Base-by-base conservation (phyloP, 345 rosid species). In the Heritiera fomes region DNA sequence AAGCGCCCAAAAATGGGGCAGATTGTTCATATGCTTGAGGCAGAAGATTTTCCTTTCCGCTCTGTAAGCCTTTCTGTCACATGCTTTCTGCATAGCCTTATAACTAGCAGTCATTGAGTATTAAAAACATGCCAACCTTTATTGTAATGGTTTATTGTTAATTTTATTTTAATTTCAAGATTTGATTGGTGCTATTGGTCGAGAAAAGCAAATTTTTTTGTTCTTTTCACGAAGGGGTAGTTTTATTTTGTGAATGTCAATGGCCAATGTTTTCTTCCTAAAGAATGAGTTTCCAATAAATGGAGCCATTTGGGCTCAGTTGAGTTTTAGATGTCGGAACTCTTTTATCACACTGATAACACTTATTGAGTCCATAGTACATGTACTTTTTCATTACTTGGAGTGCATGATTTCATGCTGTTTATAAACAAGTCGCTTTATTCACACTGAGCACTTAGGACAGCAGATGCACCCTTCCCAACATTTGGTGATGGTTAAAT, bases 1-100 rank as follows among this genome's bases (percentile, higher is more conserved):
- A 96, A 93, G 85, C 86, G 99, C 40, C 98, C 98, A 30, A 93
- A 93, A 88, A 96, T 96, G 99, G 97, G 99, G 71, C 99, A 93
- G 82, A 89, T 96, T 61, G 90, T 92, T 82, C 98, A 93, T 82
- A 90, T 96, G 99, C 98, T 96, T n/a, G 99, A 93, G 79, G 93
- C 92, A 9, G 98, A 94, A 15, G 98, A 96, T 69, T 92, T 91
- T 80, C 93, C 93, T 73, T 95, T 90, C 76, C 97, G 98, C 75
- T 28, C 90, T 15, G 99, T 95, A 87, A 83, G 97, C 80, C n/a
- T 60, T 59, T 12, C 67, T 64, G 47, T 6, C 75, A 6, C 55
- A 46, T 69, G 72, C 30, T 67, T 41, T 41, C 11, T 12, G 40
- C 41, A 49, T 53, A 52, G 1, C 23, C 34, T 15, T 71, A 72